phyloP scores from a whole-genome alignment of 768 basidiomycete genomes.

The Floccularia luteovirens region DNA sequence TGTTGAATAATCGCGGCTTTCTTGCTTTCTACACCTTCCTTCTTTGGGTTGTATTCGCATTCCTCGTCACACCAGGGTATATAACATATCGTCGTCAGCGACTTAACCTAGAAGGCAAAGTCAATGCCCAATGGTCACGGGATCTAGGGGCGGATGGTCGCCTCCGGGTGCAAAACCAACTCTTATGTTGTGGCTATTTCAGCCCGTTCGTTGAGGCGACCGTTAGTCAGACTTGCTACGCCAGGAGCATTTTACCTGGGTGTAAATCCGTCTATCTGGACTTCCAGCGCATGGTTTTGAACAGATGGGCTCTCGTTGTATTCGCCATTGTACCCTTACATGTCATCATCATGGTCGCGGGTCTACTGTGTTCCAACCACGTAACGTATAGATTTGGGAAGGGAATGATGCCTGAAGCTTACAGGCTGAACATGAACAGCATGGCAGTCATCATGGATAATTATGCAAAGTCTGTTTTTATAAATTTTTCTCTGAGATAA shows the following conservation, averaged over 20 bases:
- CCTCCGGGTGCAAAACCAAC: constrained; percentile 63
- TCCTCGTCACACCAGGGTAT: constrained; percentile 74
- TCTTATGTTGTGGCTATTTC: constrained; percentile 76
- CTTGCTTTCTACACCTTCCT: constrained; percentile 72
- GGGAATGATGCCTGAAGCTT: constrained; percentile 83
- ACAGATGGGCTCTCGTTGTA: constrained; percentile 54
- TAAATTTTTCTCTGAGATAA: constrained; percentile 3
- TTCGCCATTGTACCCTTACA: constrained; percentile 69
- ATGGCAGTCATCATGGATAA: constrained; percentile 85
- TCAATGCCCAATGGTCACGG: constrained; percentile 70
- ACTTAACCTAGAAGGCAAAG: constrained; percentile 64
- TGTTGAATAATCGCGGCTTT: constrained; percentile 83
- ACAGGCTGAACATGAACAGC: constrained; percentile 62
- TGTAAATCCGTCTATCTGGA: constrained; percentile 62
- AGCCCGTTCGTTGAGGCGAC: constrained; percentile 77
- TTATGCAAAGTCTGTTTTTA: constrained; percentile 57
- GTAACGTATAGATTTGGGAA: constrained; percentile 85
- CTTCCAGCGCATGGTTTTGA: constrained; percentile 46
- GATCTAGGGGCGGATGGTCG: constrained; percentile 48
- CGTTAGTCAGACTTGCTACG: constrained; percentile 64
- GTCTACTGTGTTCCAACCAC: constrained; percentile 71
- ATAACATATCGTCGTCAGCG: constrained; percentile 60
- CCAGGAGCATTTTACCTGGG: constrained; percentile 61
- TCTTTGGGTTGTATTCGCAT: constrained; percentile 67
- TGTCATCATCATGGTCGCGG: constrained; percentile 52